phyloP scores from a whole-genome alignment of 345 rosid genomes.

The Erucastrum elatum region DNA sequence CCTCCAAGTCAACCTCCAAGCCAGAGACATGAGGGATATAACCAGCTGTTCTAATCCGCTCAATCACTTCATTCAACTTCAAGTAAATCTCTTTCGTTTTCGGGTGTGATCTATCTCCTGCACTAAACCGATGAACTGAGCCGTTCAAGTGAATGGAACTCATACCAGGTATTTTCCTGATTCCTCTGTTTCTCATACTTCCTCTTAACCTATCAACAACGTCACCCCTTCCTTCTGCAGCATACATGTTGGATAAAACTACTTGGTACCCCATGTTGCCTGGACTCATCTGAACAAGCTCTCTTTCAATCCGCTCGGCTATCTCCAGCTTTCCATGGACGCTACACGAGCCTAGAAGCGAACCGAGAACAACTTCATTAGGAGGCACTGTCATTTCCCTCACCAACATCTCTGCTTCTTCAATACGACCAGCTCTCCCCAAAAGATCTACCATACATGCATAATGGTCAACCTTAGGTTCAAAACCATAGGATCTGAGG shows the following conservation, averaged over 20 bases:
- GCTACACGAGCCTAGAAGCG: conserved; percentile 75
- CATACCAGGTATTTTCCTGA: conserved; percentile 71
- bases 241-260: conserved; percentile 68
- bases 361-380: conserved; percentile 79
- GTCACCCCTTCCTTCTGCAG: conserved; percentile 54
- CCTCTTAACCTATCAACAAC: conserved; percentile 50
- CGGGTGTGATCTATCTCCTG: conserved; percentile 75
- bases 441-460: conserved; percentile 91
- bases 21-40: conserved; percentile 54
- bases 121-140: conserved; percentile 58
- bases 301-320: conserved; percentile 49
- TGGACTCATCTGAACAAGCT: conserved; percentile 57
- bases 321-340: conserved; percentile 60
- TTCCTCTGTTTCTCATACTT: conserved; percentile 51
- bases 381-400: conserved; percentile 73
- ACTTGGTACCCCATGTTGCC: conserved; percentile 63
- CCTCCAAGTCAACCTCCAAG: conserved; percentile 50
- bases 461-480: conserved; percentile 73
- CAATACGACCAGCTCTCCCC: conserved; percentile 70
- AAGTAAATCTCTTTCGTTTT: conserved; percentile 51
- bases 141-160: conserved; percentile 62
- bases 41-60: conserved; percentile 58
- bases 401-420: conserved; percentile 63
- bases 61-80: conserved; percentile 59
- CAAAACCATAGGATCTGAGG: conserved; percentile 47